Evolutionary conservation across 208 protist species (phyloP).

Genomic region (Leishmania major): DNA sequence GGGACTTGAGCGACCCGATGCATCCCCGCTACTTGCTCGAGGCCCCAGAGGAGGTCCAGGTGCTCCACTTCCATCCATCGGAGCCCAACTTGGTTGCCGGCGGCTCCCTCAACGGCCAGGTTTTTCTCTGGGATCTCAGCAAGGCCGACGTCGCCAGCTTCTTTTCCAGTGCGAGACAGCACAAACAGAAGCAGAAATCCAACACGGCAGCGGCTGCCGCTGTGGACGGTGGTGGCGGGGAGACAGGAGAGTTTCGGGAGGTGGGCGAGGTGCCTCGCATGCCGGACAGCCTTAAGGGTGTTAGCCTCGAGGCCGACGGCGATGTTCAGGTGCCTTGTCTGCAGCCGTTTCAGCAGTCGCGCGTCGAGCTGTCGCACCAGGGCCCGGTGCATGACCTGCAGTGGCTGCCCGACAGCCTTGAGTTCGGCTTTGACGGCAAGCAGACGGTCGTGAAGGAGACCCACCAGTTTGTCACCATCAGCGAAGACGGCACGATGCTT

Average conservation of each 20-base stretch:
- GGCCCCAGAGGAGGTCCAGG: conserved; percentile 87
- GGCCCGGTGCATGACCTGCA: conserved; percentile 87
- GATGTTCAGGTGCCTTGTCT: conserved; percentile 84
- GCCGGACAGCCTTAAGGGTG: conserved; percentile 67
- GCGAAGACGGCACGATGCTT: conserved; percentile 85
- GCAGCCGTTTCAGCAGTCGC: conserved; percentile 74
- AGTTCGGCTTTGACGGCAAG: conserved; percentile 90
- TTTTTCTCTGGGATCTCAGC: conserved; percentile 90
- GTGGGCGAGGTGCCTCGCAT: conserved; percentile 77
- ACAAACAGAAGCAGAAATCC: conserved; percentile 15
- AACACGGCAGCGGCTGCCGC: not conserved
- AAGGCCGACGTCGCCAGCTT: conserved; percentile 38
- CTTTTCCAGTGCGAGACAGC: conserved; percentile 18
- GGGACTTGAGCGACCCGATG: conserved; percentile 91
- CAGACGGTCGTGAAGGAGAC: conserved; percentile 63
- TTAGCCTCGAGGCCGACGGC: conserved; percentile 74
- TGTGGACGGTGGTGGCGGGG: not conserved
- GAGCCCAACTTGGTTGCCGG: conserved; percentile 82
- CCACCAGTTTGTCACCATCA: conserved; percentile 89
- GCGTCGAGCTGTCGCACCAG: conserved; percentile 87
- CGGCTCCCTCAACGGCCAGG: conserved; percentile 89
- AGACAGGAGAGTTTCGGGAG: conserved; percentile 39
- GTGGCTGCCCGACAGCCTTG: conserved; percentile 78
- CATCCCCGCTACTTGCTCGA: conserved; percentile 90
- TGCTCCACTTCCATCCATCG: conserved; percentile 85